These are phyloP conservation scores for Corynascus novoguineensis DNA, from an alignment of 495 filamentous ascomycete species.

Conservation along the genomic window DNA sequence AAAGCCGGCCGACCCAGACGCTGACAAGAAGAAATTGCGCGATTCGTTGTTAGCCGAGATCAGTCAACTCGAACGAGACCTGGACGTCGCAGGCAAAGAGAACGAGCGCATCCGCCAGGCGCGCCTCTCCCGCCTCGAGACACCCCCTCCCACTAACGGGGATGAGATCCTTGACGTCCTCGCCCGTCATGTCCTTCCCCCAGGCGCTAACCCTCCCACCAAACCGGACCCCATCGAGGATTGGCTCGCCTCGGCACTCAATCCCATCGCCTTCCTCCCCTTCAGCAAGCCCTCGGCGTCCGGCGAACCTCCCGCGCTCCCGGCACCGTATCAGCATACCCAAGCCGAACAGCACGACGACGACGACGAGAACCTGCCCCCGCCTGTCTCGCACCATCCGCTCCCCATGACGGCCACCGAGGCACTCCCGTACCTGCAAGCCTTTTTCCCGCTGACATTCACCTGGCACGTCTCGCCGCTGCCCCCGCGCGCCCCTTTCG, in stretches of 20 bases:
- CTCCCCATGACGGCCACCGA: constrained; percentile 45
- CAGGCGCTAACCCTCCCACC: constrained; percentile 24
- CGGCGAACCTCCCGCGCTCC: constrained; percentile 12
- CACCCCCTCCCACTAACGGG: constrained; percentile 24
- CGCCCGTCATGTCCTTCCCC: constrained; percentile 34
- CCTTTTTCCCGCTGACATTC: constrained; percentile 52
- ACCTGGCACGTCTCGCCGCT: constrained; percentile 43
- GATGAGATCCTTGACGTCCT: constrained; percentile 36
- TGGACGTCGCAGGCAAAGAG: constrained; percentile 31
- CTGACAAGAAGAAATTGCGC: constrained; percentile 35
- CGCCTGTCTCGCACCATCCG: constrained; percentile 48
- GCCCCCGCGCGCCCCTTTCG: constrained; percentile 8
- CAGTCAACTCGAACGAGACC: constrained; percentile 33
- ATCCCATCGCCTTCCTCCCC: constrained; percentile 46
- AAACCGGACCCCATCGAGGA: constrained; percentile 22
- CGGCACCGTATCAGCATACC: too few relatives aligned
- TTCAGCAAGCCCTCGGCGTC: constrained; percentile 34
- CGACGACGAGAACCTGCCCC: constrained; percentile 13
- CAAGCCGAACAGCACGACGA: constrained; percentile 8
- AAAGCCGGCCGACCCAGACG: constrained; percentile 32
- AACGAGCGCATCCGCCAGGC: constrained; percentile 37
- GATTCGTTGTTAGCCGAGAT: constrained; percentile 37
- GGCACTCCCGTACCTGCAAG: constrained; percentile 52
- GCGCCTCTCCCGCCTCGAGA: constrained; percentile 18
- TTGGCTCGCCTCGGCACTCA: constrained; percentile 38